Evolutionary conservation across 371 early-diverging fungal species (phyloP).

Genomic region (Lichtheimia corymbifera): DNA sequence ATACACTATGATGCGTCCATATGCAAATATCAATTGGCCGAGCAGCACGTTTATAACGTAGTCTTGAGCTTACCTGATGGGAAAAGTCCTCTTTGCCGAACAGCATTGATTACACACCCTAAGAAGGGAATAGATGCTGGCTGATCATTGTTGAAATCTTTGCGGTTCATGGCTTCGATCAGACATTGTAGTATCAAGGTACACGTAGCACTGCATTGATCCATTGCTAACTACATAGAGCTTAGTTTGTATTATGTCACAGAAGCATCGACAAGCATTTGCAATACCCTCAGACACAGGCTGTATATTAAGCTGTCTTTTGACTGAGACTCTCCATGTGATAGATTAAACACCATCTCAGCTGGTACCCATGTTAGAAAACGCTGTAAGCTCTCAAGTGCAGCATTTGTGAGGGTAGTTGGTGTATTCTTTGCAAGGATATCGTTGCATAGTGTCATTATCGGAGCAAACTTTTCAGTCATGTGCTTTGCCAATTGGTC

Average conservation of each 20-base stretch:
- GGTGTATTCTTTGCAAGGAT: constrained; percentile 80
- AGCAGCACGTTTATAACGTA: too few relatives aligned
- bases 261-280: neutral
- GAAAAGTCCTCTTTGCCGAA: too few relatives aligned
- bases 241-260: too few relatives aligned
- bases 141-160: too few relatives aligned
- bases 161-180: too few relatives aligned
- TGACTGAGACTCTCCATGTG: constrained; percentile 82
- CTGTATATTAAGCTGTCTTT: constrained; percentile 73
- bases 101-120: too few relatives aligned
- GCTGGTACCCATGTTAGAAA: constrained; percentile 94
- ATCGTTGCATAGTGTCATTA: constrained; percentile 51
- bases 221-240: neutral
- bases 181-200: neutral
- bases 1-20: too few relatives aligned
- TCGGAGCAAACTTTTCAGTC: constrained; percentile 74
- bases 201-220: neutral
- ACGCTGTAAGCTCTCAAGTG: constrained; percentile 19
- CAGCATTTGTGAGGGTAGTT: constrained; percentile 65
- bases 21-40: too few relatives aligned
- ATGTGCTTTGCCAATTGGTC: constrained; percentile 85
- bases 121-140: too few relatives aligned
- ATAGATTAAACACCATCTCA: too few relatives aligned
- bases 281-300: neutral
- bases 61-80: too few relatives aligned